A percentile compares a stretch with the other conserved stretches of the same genome.
Conservation (phyloP, 108 stramenopile genomes). For the Bacterosira constricta region DNA sequence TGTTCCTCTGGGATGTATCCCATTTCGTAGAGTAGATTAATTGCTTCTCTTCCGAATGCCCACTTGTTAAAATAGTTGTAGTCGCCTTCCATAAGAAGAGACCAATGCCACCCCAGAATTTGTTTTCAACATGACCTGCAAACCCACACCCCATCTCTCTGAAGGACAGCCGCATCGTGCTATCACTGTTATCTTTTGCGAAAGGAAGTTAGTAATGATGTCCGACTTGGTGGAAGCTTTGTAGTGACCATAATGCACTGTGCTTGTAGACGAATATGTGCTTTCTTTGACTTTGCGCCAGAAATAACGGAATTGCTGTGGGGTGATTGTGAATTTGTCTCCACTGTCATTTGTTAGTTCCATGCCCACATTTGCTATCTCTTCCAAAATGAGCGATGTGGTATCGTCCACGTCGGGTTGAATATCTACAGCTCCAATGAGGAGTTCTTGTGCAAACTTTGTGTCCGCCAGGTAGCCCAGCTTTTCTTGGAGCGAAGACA, state of each 20-base stretch:
- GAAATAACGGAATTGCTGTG: not conserved
- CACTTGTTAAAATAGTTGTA: not conserved
- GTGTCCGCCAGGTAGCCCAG: not conserved
- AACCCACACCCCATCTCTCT: conserved; percentile 3
- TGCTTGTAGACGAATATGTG: too few relatives aligned
- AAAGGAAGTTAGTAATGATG: not conserved
- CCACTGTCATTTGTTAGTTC: not conserved
- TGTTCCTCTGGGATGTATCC: not conserved
- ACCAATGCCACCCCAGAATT: conserved; percentile 7
- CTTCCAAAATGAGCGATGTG: not conserved
- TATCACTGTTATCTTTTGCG: not conserved
- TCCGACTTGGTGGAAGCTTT: not conserved
- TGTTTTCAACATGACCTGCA: conserved; percentile 15
- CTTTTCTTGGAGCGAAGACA: not conserved
- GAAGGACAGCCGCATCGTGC: not conserved
- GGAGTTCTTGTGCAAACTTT: not conserved
- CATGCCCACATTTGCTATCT: not conserved
- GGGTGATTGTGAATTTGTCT: not conserved
- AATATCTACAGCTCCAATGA: not conserved
- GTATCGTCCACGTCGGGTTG: not conserved
- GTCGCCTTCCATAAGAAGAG: conserved; percentile 19
- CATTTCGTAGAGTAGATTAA: not conserved
- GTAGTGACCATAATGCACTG: conserved; percentile 17
- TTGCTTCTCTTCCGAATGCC: too few relatives aligned
- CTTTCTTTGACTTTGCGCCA: not conserved